Base-by-base conservation (phyloP, 164 flowering plant genomes). In the Paratinospora sagittata region DNA sequence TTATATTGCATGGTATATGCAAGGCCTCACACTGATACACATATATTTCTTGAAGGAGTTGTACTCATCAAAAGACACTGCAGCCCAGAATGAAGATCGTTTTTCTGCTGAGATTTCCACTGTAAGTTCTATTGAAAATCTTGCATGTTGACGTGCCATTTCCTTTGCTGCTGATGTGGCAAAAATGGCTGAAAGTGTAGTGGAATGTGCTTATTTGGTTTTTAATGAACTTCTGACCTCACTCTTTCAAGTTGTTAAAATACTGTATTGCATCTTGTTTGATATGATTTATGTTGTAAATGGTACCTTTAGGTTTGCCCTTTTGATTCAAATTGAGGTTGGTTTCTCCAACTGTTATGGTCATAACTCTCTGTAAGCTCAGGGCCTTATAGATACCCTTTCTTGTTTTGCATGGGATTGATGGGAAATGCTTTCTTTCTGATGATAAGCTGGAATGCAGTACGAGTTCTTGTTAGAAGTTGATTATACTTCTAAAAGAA, bases 71-170 rank as follows among this genome's bases (percentile, higher is more conserved):
- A 91, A 86, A 84, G 89, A 85, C 61, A 81, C 83, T 43, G 88
- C 93, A 63, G 83, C 90, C 60, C 82, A 79, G 33, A 82, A 83
- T 74, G 99, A 92, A 70, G 86, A 89, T 71, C 86, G 75, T 43
- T 81, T 81, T 66, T 68, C 86, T 69, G 85, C 91, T 68, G 99
- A 95, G 82, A 74, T 92, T 11, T 73, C 88, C 43, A 91, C 94
- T 11, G 97, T 93, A 82, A 85, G 91, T 81, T 68, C 16, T 26
- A 0, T 47, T 0, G 52, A 11, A 47, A 30, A 30, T 1, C 36
- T 74, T 67, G 41, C 72, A 49, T 37, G 23, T 13, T 5, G 13
- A 73, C 61, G 19, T 27, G 43, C 6, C 60, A 24, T 8, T 36
- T n/a, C 68, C 23, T 23, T 69, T 36, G 63, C 39, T 8, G 21